Evolutionary conservation across 352 stramenopile species (phyloP).

Genomic region (Salisapilia sapeloensis): DNA sequence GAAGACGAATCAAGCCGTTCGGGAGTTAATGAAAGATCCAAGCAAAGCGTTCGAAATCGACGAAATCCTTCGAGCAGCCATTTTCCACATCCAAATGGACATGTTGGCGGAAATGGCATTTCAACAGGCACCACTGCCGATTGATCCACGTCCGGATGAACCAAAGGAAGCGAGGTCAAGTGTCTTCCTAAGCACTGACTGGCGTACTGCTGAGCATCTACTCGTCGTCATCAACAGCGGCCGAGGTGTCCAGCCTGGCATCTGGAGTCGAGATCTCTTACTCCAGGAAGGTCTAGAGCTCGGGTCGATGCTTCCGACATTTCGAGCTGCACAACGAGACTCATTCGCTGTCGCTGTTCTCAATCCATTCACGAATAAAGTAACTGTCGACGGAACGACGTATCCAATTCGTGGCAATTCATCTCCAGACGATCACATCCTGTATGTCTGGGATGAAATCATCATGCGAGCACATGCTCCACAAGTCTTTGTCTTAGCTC

Average conservation of each 20-base stretch:
- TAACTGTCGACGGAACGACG: conserved; percentile 31
- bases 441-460: conserved; percentile 66
- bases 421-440: conserved; percentile 43
- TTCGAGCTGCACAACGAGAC: conserved; percentile 19
- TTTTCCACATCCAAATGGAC: conserved; percentile 77
- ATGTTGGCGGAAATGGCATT: conserved; percentile 65
- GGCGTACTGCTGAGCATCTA: conserved; percentile 33
- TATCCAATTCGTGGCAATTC: conserved; percentile 39
- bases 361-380: conserved; percentile 59
- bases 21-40: conserved; percentile 65
- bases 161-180: conserved; percentile 49
- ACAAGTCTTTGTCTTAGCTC: conserved; percentile 48
- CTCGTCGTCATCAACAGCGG: conserved; percentile 57
- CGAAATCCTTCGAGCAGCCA: conserved; percentile 65
- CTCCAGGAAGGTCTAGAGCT: conserved; percentile 62
- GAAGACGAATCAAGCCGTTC: conserved; percentile 49
- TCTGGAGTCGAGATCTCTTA: conserved; percentile 61
- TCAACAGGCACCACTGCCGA: conserved; percentile 45
- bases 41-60: conserved; percentile 42
- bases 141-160: conserved; percentile 36
- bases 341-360: conserved; percentile 42
- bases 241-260: conserved; percentile 43
- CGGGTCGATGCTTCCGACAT: conserved; percentile 59
- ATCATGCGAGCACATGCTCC: conserved; percentile 32
- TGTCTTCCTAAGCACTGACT: conserved; percentile 56